Evolutionary conservation across 495 filamentous ascomycete species (phyloP).

Genomic region (Trichoderma reesei): DNA sequence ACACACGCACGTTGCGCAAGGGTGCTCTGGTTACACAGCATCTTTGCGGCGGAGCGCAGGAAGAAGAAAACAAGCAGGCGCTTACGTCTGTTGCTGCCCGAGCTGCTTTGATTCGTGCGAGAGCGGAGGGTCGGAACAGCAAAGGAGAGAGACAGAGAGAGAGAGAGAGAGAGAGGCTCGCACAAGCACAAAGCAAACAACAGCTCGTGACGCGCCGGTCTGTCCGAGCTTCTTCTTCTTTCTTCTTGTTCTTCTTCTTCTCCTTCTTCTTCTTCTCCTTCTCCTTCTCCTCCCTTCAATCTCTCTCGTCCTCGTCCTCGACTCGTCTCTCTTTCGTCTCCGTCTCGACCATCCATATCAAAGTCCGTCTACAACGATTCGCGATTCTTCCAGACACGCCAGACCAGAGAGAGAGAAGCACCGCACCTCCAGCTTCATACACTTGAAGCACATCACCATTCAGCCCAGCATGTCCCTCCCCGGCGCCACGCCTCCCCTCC

Average conservation of each 20-base stretch:
- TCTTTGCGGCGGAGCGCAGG: background rate
- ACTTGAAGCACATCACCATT: too few relatives aligned
- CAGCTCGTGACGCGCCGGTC: background rate
- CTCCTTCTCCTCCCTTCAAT: background rate
- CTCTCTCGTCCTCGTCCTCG: background rate
- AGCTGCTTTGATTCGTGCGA: too few relatives aligned
- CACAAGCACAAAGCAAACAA: background rate
- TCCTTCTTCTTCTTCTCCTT: background rate
- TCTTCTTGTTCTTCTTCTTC: background rate
- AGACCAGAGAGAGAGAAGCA: too few relatives aligned
- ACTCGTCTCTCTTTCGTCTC: background rate
- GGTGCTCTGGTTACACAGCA: background rate
- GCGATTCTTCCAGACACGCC: too few relatives aligned
- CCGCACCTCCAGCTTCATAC: too few relatives aligned
- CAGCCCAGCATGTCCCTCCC: conserved; percentile 7
- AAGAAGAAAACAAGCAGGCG: background rate
- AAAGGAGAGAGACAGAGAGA: background rate
- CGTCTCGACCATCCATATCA: too few relatives aligned
- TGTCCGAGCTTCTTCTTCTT: background rate
- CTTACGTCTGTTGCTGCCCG: background rate
- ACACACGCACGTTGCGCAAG: background rate
- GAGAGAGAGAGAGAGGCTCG: background rate
- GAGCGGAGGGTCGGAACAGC: too few relatives aligned
- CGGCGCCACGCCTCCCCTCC: conserved; percentile 32
- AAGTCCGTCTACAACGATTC: too few relatives aligned